phyloP scores from a whole-genome alignment of 352 stramenopile genomes.

The Pythium biforme region DNA sequence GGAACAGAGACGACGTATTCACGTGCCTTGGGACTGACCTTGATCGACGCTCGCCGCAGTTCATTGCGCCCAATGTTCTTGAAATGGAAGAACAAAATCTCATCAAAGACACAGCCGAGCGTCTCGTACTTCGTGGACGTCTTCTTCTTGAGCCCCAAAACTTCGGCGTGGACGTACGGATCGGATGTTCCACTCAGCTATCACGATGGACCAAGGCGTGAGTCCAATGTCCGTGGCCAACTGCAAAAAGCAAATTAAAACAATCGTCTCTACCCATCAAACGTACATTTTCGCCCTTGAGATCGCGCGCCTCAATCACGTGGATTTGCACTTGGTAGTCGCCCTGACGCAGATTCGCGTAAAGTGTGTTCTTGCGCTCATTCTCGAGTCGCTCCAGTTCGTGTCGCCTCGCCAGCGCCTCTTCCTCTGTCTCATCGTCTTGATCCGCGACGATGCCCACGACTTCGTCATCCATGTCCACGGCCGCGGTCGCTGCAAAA shows the following conservation, averaged over 20 bases:
- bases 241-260: background rate
- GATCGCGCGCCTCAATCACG: slow-evolving; percentile 43
- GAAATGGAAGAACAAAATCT: slow-evolving; percentile 90
- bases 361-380: slow-evolving; percentile 46
- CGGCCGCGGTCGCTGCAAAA: slow-evolving; percentile 3
- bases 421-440: slow-evolving; percentile 78
- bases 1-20: background rate
- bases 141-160: slow-evolving; percentile 69
- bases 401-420: slow-evolving; percentile 34
- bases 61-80: slow-evolving; percentile 75
- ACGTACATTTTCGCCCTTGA: slow-evolving; percentile 85
- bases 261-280: background rate
- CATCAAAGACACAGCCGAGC: slow-evolving; percentile 88
- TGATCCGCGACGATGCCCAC: slow-evolving; percentile 51
- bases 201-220: too few species aligned
- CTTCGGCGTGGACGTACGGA: slow-evolving; percentile 83
- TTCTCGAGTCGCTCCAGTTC: slow-evolving; percentile 54
- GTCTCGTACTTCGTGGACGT: slow-evolving; percentile 80
- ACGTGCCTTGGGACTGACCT: slow-evolving; percentile 28
- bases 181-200: slow-evolving; percentile 87
- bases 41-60: slow-evolving; percentile 64
- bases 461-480: slow-evolving; percentile 24
- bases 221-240: background rate
- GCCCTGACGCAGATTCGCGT: slow-evolving; percentile 57
- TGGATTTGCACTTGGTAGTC: slow-evolving; percentile 39